Evolutionary conservation across 1,284 basidiomycete species (phyloP).

Genomic region (Ustilago nuda): DNA sequence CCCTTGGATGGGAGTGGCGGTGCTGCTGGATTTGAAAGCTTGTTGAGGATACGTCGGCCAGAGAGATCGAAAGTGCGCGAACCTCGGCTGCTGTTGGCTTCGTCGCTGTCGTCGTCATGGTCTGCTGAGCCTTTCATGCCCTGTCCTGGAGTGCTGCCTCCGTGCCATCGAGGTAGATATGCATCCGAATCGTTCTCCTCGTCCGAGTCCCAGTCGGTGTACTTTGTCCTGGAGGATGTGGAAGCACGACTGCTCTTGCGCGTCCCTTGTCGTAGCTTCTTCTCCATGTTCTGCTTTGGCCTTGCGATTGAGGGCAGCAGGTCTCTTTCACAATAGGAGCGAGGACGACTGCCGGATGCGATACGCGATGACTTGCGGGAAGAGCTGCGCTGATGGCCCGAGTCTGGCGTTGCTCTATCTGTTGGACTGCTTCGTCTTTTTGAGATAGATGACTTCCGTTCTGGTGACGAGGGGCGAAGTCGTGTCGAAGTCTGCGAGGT

Average conservation of each 20-base stretch:
- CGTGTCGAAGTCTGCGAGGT: slow-evolving; percentile 25
- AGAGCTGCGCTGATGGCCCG: slow-evolving; percentile 11
- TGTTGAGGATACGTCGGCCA: slow-evolving; percentile 36
- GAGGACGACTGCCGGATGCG: slow-evolving; percentile 30
- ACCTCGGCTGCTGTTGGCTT: slow-evolving; percentile 19
- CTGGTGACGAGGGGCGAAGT: slow-evolving; percentile 38
- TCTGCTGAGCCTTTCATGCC: neutral
- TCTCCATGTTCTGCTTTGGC: slow-evolving; percentile 34
- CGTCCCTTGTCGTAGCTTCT: slow-evolving; percentile 31
- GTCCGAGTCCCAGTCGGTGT: slow-evolving; percentile 49
- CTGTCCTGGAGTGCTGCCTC: slow-evolving; percentile 15
- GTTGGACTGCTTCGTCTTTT: slow-evolving; percentile 24
- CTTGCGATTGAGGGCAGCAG: slow-evolving; percentile 26
- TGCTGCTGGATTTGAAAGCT: slow-evolving; percentile 47
- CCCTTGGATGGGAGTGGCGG: slow-evolving; percentile 29
- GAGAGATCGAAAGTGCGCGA: slow-evolving; percentile 45
- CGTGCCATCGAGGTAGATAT: slow-evolving; percentile 44
- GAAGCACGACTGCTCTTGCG: slow-evolving; percentile 41
- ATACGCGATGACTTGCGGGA: slow-evolving; percentile 51
- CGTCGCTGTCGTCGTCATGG: slow-evolving; percentile 33
- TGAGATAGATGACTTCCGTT: slow-evolving; percentile 19
- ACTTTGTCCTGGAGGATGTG: slow-evolving; percentile 31
- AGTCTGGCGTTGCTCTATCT: slow-evolving; percentile 2
- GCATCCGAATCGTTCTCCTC: slow-evolving; percentile 45
- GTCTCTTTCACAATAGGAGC: slow-evolving; percentile 40